Conservation (phyloP, 495 filamentous ascomycete species). For the Xylaria curta region DNA sequence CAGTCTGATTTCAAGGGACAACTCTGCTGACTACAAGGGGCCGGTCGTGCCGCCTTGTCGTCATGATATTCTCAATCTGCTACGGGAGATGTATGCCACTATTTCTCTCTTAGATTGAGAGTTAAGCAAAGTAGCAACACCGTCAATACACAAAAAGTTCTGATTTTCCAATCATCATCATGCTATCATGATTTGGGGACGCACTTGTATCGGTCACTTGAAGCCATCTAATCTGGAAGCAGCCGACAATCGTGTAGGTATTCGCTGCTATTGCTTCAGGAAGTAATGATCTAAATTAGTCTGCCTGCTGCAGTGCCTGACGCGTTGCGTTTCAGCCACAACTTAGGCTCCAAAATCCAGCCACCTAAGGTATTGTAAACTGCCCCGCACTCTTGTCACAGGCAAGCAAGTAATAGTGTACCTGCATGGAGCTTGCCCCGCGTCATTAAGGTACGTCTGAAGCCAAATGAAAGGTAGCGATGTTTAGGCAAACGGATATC, state of each 20-base stretch:
- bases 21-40: neutral
- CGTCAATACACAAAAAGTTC: neutral
- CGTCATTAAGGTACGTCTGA: slow-evolving; percentile 22
- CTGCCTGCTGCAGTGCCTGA: neutral
- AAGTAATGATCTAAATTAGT: neutral
- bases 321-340: slow-evolving; percentile 35
- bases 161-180: neutral
- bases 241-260: neutral
- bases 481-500: slow-evolving; percentile 13
- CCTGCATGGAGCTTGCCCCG: slow-evolving; percentile 34
- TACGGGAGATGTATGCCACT: neutral
- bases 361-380: slow-evolving; percentile 10
- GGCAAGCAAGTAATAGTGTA: slow-evolving; percentile 12
- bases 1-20: neutral
- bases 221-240: neutral
- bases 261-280: neutral
- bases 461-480: neutral
- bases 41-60: slow-evolving; percentile 5
- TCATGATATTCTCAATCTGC: slow-evolving; percentile 15
- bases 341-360: slow-evolving; percentile 9
- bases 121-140: slow-evolving; percentile 13
- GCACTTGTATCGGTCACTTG: neutral
- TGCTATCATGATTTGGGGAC: neutral
- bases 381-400: slow-evolving; percentile 24
- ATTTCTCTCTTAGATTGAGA: neutral